Evolutionary conservation across 2,329 filamentous ascomycete species (phyloP), one percentile per base, ranked within the genome.

Genomic region (Apiospora rasikravindrae): DNA sequence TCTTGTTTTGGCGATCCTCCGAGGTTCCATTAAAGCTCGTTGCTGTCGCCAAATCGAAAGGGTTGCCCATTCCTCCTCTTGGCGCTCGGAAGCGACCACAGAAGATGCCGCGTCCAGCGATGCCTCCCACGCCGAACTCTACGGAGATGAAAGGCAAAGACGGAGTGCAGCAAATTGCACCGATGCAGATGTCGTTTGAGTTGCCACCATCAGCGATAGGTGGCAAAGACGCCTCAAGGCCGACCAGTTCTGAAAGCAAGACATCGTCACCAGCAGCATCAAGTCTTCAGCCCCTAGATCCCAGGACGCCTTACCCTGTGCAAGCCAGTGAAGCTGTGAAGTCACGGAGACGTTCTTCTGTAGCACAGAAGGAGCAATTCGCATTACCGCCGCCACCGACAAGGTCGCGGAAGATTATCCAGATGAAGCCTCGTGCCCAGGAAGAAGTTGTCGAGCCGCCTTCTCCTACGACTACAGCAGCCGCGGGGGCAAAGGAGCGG

Each of bases 351-450:
- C 84, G 88, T 53, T 84, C 86, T 0, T 87, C 88, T 22, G 81
- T 85, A 19, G 78, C 83, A 72, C 85, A 86, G 71, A 91, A 90
- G 75, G 88, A 91, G 76, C 85, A 88, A 67, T 97, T 98, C 81
- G 89, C 93, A 13, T 88, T 99, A 22, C 96, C 96, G 26, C 96
- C 96, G 13, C 96, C 96, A 22, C 96, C 96, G 0, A 98, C 95
- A 3, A 88, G 96, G 74, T 94, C 94, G 57, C 92, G 96, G 78
- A 98, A 97, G 85, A 98, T 99, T 80, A 98, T 98, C 72, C 96
- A 98, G 84, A 98, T 98, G 95, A 98, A 97, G 83, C 96, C 89
- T 24, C 83, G 85, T 37, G 77, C 82, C 42, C 84, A 89, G 76
- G 79, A 85, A 73, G 79, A 83, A 71, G 75, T 80, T 47, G 74